Evolutionary conservation across 108 stramenopile genomes (phyloP).

Genomic region (Schizochytrium sp.): DNA sequence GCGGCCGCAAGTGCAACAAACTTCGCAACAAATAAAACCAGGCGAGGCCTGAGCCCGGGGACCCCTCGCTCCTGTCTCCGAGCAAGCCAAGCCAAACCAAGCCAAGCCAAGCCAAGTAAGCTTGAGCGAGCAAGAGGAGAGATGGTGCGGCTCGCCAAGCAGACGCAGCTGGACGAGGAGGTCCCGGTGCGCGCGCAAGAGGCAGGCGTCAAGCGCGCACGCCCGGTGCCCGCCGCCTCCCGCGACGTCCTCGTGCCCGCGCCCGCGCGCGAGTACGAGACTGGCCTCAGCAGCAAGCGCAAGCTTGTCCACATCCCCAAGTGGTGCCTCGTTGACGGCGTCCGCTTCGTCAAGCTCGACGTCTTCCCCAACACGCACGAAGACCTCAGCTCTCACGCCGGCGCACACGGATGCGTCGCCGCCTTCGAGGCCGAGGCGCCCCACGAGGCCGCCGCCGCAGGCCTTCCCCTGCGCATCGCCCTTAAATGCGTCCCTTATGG

Average conservation of each 20-base stretch:
- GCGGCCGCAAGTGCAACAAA: no score
- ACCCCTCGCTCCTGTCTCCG: neutral
- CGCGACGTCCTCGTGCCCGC: neutral
- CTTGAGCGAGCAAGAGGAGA: neutral
- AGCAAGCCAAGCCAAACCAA: neutral
- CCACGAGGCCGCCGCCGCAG: neutral
- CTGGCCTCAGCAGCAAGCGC: neutral
- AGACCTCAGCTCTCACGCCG: neutral
- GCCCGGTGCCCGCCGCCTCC: neutral
- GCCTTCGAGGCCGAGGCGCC: neutral
- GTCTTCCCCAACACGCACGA: slow-evolving; percentile 8
- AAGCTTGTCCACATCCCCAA: neutral
- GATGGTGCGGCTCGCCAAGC: neutral
- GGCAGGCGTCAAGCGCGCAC: neutral
- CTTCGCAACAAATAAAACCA: no score
- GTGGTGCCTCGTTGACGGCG: neutral
- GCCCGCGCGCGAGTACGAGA: neutral
- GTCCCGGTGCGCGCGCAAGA: neutral
- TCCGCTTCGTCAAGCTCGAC: neutral
- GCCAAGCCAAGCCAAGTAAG: neutral
- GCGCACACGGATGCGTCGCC: slow-evolving; percentile 3
- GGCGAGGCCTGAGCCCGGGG: no score
- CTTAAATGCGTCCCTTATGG: slow-evolving; percentile 4
- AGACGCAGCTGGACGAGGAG: neutral
- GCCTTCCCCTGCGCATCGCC: neutral